Base-by-base conservation (phyloP, 495 filamentous ascomycete genomes). In the Cudoniella acicularis region DNA sequence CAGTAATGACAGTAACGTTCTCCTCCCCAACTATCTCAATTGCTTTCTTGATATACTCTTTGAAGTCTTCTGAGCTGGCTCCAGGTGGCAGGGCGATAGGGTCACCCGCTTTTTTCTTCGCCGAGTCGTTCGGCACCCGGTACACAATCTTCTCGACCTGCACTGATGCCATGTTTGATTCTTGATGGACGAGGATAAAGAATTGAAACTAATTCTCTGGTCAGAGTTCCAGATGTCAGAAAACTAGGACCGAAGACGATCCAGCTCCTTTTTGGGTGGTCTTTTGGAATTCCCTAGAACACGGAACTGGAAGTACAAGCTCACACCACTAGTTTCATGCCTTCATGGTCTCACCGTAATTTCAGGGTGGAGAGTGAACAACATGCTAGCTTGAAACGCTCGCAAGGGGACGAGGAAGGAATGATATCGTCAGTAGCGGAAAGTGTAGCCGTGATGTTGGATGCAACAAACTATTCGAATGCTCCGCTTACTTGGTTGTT, bases 1-100 rank as follows among this genome's bases (percentile, higher is more conserved):
- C 58, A 40, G 56, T 41, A 49, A 66, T 64, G 20, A 66, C 23
- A 9, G 60, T 25, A 42, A 66, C 63, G 61, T 66, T 66, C 1
- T 60, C 61, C 2, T 20, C 20, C 20, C 60, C 60, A 36, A 20
- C n/a, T 23, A 56, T 17, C 13, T 53, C 21, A 23, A 10, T n/a
- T 10, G 50, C 49, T 25, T 47, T 16, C 13, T 1, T n/a, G 49
- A 59, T 56, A 30, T 56, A 59, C 21, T 36, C 21, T 18, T 20
- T 18, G 56, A 59, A 59, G 1, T n/a, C 25, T 18, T 53, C 27
- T 18, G 22, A 3, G 16, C 17, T n/a, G n/a, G 21, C 30, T 20
- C 50, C 41, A 18, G 56, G 56, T n/a, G 56, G 56, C 13, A 59
- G 56, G 16, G 23, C 49, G 49, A 25, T n/a, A 26, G 49, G 49